A percentile compares a stretch with the other conserved stretches of the same genome.
Conservation (phyloP, 2,329 filamentous ascomycete species). For the Fusarium odoratissimum region DNA sequence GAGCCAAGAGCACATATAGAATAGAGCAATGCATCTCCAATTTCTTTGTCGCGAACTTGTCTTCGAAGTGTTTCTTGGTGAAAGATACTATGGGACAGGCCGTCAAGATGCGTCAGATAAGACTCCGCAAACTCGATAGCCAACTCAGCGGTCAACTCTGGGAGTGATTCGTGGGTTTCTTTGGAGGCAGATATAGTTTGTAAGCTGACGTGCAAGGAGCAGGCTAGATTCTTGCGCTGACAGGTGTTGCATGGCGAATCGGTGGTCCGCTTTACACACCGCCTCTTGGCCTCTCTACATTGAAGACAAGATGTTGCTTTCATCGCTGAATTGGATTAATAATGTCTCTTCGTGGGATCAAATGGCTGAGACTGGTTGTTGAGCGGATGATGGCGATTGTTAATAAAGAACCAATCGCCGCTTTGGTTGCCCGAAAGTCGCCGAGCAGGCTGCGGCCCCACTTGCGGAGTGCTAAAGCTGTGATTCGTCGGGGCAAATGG, state of each 20-base stretch:
- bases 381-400: neutral
- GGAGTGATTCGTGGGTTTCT: accelerated
- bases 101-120: neutral
- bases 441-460: neutral
- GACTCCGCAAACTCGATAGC: neutral
- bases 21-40: neutral
- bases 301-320: conserved; percentile 5
- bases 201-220: neutral
- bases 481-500: neutral
- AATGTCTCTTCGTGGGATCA: neutral
- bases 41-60: neutral
- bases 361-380: neutral
- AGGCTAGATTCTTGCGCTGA: neutral
- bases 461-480: neutral
- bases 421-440: neutral
- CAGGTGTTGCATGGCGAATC: neutral
- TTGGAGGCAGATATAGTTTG: neutral
- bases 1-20: neutral
- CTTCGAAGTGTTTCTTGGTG: neutral
- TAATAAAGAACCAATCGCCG: neutral
- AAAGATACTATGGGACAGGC: conserved; percentile 3
- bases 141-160: neutral
- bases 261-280: neutral
- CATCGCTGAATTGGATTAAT: neutral
- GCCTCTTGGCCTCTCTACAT: conserved; percentile 2